Percentiles rank a stretch among this genome's conserved stretches.
phyloP scores from a whole-genome alignment of 1,284 basidiomycete genomes.

The Cryptococcus sp. region DNA sequence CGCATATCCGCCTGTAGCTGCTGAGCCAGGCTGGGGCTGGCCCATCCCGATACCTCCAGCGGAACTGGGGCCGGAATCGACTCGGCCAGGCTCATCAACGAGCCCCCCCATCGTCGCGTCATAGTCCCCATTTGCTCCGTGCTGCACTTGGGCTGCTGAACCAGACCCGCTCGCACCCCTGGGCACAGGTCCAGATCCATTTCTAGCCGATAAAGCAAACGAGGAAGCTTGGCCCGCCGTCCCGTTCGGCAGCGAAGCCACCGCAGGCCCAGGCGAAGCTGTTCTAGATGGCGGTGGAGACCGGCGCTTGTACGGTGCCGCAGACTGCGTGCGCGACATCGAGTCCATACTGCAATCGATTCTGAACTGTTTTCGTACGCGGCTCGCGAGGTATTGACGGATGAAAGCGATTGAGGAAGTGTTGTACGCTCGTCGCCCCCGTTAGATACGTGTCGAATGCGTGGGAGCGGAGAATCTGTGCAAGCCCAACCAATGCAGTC shows the following conservation, averaged over 20 bases:
- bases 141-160: no score
- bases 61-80: neutral
- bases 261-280: slow-evolving; percentile 7
- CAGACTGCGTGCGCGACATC: no score
- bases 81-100: slow-evolving; percentile 9
- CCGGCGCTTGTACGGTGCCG: slow-evolving; percentile 8
- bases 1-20: slow-evolving; percentile 58
- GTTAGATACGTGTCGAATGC: no score
- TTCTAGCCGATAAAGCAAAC: slow-evolving; percentile 9
- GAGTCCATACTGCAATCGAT: no score
- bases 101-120: slow-evolving; percentile 15
- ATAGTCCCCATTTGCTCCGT: neutral
- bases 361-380: no score
- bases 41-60: neutral
- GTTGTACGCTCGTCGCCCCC: no score
- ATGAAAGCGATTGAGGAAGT: no score
- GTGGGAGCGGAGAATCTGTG: no score
- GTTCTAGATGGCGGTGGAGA: slow-evolving; percentile 15
- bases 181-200: slow-evolving; percentile 6
- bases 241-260: neutral
- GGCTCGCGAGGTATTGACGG: no score
- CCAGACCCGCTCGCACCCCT: slow-evolving; percentile 1
- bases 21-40: neutral
- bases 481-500: no score
- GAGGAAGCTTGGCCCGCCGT: slow-evolving; percentile 6